Conservation (phyloP, 2,329 filamentous ascomycete species). For the Diaporthe eres region DNA sequence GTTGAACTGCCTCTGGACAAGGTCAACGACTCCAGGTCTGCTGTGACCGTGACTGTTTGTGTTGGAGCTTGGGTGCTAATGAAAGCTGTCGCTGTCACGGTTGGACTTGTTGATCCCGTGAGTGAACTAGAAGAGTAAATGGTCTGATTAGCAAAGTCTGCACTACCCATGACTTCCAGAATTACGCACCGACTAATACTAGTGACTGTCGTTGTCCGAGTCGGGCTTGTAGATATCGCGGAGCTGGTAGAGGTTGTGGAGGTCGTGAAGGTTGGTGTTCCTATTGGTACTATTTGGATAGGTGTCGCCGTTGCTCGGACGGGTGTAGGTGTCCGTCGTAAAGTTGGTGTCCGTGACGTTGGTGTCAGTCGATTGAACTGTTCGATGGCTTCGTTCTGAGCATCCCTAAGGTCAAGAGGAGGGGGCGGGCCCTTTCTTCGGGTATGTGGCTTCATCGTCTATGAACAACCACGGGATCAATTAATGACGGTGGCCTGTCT, state of each 20-base stretch:
- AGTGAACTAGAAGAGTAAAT: not conserved
- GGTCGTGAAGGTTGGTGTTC: not conserved
- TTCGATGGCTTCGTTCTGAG: not conserved
- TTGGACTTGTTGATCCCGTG: not conserved
- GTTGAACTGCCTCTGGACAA: not conserved
- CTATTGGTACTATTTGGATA: not conserved
- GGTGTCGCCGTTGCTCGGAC: not conserved
- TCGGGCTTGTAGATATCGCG: not conserved
- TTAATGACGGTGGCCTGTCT: not conserved
- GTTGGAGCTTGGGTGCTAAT: not conserved
- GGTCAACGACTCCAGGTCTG: not conserved
- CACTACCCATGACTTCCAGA: too few species aligned
- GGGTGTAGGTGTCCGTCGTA: not conserved
- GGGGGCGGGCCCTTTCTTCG: not conserved
- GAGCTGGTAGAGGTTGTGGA: not conserved
- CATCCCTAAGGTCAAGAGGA: not conserved
- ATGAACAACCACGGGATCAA: not conserved
- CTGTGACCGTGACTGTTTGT: constrained; percentile 22
- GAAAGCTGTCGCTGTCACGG: constrained; percentile 13
- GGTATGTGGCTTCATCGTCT: not conserved
- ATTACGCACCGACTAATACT: not conserved
- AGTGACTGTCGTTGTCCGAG: not conserved
- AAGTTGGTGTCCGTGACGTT: not conserved
- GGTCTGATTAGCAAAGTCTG: not conserved
- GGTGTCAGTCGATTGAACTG: not conserved